phyloP scores from a whole-genome alignment of 306 rosid genomes.

The Geum urbanum region DNA sequence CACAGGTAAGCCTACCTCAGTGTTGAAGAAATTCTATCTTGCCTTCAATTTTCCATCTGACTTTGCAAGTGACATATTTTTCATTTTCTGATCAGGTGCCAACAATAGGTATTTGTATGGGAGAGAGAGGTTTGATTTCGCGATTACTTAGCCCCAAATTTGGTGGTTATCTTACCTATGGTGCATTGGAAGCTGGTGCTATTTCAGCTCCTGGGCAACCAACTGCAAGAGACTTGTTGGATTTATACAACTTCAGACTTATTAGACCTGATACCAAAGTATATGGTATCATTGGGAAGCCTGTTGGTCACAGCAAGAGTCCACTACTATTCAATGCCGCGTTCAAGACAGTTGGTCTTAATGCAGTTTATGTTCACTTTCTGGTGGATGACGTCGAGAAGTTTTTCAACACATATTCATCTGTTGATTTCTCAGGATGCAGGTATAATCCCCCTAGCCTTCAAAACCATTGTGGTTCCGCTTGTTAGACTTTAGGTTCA shows the following conservation, averaged over 20 bases:
- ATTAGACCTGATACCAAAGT: constrained; percentile 39
- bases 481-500: neutral
- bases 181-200: constrained; percentile 33
- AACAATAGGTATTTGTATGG: constrained; percentile 34
- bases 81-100: constrained; percentile 30
- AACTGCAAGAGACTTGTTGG: constrained; percentile 32
- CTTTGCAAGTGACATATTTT: constrained; percentile 6
- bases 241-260: constrained; percentile 44
- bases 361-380: constrained; percentile 45
- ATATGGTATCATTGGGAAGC: constrained; percentile 46
- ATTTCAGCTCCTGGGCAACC: constrained; percentile 41
- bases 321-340: constrained; percentile 47
- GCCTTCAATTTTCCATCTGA: neutral
- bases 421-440: constrained; percentile 41
- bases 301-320: constrained; percentile 51
- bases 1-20: constrained; percentile 27
- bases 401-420: constrained; percentile 38
- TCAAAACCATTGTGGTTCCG: neutral
- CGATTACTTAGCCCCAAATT: constrained; percentile 41
- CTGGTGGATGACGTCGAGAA: constrained; percentile 43
- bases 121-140: constrained; percentile 44
- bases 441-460: constrained; percentile 32
- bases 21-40: neutral
- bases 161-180: constrained; percentile 46
- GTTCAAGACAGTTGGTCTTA: constrained; percentile 34